Conservation (phyloP, 371 early-diverging fungal genomes). For the Antonospora locustae region DNA sequence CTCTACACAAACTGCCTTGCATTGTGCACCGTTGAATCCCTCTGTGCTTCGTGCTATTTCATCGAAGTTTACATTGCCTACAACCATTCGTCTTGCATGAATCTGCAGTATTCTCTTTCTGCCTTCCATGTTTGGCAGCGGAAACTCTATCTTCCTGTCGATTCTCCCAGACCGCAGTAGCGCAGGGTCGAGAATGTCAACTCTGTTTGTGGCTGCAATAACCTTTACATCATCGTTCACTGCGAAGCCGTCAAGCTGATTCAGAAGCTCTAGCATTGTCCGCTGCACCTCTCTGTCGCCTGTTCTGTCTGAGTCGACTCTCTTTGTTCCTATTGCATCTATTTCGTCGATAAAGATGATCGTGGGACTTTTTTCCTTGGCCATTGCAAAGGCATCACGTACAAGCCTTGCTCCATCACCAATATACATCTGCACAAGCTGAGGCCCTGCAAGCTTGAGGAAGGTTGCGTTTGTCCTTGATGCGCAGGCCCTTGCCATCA, state of each 20-base stretch:
- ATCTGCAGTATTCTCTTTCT: slow-evolving; percentile 94
- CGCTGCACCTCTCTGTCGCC: slow-evolving; percentile 99
- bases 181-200: slow-evolving; percentile 98
- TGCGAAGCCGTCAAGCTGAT: slow-evolving; percentile 95
- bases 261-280: slow-evolving; percentile 96
- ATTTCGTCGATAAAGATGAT: slow-evolving; percentile 99
- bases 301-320: slow-evolving; percentile 86
- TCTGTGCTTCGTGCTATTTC: slow-evolving; percentile 91
- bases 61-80: slow-evolving; percentile 86
- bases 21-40: slow-evolving; percentile 98
- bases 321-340: slow-evolving; percentile 96
- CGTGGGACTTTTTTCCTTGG: slow-evolving; percentile 91
- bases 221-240: slow-evolving; percentile 83
- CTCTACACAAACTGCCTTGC: slow-evolving; percentile 96
- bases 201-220: slow-evolving; percentile 99
- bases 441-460: slow-evolving; percentile 87
- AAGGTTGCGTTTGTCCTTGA: slow-evolving; percentile 86
- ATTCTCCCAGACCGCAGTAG: slow-evolving; percentile 91
- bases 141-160: slow-evolving; percentile 99
- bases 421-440: slow-evolving; percentile 97
- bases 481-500: slow-evolving; percentile 90
- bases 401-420: slow-evolving; percentile 97
- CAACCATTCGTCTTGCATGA: slow-evolving; percentile 96
- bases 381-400: slow-evolving; percentile 88
- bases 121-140: slow-evolving; percentile 89